Evolutionary conservation across 176 grass and related monocot genomes (phyloP).

Genomic region (Neostapfia colusana): DNA sequence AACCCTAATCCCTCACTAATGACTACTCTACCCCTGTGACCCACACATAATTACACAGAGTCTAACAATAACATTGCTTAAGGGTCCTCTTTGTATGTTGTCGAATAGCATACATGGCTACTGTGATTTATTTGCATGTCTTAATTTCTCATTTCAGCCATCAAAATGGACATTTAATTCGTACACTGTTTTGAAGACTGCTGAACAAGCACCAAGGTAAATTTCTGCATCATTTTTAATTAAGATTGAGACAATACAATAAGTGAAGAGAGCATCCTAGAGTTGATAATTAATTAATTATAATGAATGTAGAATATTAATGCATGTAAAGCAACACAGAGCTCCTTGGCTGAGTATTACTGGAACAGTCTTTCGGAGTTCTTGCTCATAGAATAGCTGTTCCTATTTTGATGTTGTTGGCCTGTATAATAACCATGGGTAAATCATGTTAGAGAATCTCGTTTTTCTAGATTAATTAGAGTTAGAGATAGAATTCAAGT

Average conservation of each 20-base stretch:
- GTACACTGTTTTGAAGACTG: constrained; percentile 82
- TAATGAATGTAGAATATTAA: background rate
- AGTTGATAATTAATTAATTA: no score
- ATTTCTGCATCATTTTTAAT: constrained; percentile 18
- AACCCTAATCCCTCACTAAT: no score
- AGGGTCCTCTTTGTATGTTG: background rate
- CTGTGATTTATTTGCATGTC: constrained; percentile 26
- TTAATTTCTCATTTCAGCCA: constrained; percentile 70
- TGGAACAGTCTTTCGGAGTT: background rate
- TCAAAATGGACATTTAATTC: constrained; percentile 89
- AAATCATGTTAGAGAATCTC: no score
- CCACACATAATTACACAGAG: no score
- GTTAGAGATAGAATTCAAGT: no score
- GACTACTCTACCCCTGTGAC: no score
- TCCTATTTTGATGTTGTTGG: background rate
- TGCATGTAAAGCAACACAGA: background rate
- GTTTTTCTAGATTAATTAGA: no score
- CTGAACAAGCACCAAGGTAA: constrained; percentile 92
- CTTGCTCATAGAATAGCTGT: background rate
- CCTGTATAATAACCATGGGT: no score
- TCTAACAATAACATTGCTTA: background rate
- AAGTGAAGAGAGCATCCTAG: background rate
- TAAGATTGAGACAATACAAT: background rate
- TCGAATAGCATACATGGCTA: constrained; percentile 8
- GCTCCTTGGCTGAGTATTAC: background rate